A percentile compares a stretch with the other conserved stretches of the same genome.
Conservation (phyloP, 495 filamentous ascomycete species). For the Tuber magnatum region DNA sequence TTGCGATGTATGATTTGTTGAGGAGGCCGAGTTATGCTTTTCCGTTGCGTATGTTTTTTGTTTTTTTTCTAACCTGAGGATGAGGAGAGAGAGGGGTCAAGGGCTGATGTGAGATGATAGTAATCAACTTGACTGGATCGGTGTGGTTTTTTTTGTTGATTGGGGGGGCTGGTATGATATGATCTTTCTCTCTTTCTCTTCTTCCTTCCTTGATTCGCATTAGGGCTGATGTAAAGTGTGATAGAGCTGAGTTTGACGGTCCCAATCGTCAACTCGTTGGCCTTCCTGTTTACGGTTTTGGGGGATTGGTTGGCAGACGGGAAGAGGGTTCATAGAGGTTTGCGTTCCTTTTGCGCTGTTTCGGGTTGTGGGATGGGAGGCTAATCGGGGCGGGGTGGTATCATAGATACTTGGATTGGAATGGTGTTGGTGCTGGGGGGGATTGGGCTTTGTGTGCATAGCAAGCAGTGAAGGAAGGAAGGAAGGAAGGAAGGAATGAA, state of each 20-base stretch:
- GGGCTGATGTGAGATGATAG: conserved; percentile 23
- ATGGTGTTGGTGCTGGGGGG: conserved; percentile 74
- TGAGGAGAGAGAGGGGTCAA: background rate
- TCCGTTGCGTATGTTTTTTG: conserved; percentile 49
- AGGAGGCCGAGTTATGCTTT: conserved; percentile 74
- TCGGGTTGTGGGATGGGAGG: background rate
- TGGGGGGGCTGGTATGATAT: conserved; percentile 72
- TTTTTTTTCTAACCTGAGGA: no score
- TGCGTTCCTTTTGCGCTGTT: background rate
- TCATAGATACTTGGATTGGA: conserved; percentile 75
- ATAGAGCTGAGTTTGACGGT: conserved; percentile 86
- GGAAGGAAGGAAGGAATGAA: background rate
- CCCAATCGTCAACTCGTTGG: conserved; percentile 86
- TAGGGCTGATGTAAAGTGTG: background rate
- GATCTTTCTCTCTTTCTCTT: background rate
- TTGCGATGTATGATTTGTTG: conserved; percentile 70
- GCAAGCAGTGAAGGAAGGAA: conserved; percentile 44
- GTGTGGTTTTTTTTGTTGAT: conserved; percentile 97
- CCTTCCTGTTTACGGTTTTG: conserved; percentile 89
- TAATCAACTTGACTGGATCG: conserved; percentile 87
- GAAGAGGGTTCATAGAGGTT: conserved; percentile 71
- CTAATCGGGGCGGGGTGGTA: conserved; percentile 4
- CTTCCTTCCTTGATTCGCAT: conserved; percentile 5
- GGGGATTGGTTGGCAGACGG: conserved; percentile 92
- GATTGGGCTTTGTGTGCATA: conserved; percentile 79